Evolutionary conservation across 345 rosid species (phyloP).

Genomic region (Salix arbutifolia): DNA sequence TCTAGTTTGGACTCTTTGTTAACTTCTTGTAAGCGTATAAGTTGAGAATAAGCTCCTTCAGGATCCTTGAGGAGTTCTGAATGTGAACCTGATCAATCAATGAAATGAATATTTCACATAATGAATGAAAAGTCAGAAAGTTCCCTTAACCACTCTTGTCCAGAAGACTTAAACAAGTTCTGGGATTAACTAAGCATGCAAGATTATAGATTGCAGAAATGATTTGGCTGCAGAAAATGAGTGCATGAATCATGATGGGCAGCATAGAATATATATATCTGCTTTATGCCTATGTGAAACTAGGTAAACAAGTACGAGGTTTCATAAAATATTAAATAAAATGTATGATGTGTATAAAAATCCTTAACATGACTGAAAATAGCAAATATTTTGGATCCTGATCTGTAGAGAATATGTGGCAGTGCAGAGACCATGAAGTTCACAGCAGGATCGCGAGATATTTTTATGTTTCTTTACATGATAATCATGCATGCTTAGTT

Average conservation of each 20-base stretch:
- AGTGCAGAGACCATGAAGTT: not conserved
- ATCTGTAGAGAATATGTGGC: not conserved
- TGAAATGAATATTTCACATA: not conserved
- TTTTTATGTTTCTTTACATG: not conserved
- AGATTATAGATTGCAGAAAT: not conserved
- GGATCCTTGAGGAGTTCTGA: conserved; percentile 57
- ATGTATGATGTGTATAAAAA: not conserved
- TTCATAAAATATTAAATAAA: not conserved
- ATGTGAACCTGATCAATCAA: conserved; percentile 38
- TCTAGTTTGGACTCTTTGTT: conserved; percentile 36
- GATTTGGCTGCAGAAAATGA: not conserved
- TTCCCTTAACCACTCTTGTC: not conserved
- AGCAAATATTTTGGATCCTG: not conserved
- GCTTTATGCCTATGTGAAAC: not conserved
- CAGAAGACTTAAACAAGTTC: not conserved
- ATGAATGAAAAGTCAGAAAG: not conserved
- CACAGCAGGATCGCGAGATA: not conserved
- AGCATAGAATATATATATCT: too few relatives aligned
- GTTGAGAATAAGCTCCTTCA: conserved; percentile 82
- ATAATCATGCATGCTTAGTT: not conserved
- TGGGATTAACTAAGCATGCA: not conserved
- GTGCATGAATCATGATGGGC: not conserved
- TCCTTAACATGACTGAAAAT: not conserved
- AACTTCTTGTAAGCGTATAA: conserved; percentile 70
- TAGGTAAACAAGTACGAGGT: not conserved